Evolutionary conservation across 345 rosid species (phyloP).

Genomic region (Lagerstroemia speciosa): DNA sequence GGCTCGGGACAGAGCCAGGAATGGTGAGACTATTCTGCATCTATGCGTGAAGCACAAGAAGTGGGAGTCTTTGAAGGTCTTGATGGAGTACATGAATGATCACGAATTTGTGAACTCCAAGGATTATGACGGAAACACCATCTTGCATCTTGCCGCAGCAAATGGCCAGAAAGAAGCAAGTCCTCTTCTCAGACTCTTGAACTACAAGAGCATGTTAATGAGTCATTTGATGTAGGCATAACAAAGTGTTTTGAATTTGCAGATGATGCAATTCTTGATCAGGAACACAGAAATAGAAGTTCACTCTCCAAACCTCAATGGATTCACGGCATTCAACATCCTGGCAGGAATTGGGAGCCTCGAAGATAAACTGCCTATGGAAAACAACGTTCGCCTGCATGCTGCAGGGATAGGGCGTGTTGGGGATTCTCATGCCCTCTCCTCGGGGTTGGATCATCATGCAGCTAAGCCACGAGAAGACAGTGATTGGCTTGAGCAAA

Average conservation of each 20-base stretch:
- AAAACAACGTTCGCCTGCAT: not conserved
- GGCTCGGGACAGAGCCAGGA: not conserved
- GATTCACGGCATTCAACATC: not conserved
- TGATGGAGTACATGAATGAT: not conserved
- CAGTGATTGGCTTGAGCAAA: not conserved
- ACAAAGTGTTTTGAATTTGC: not conserved
- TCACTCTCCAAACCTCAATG: not conserved
- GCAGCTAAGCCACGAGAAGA: not conserved
- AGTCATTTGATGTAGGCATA: not conserved
- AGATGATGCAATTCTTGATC: slow-evolving; percentile 1
- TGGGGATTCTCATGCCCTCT: not conserved
- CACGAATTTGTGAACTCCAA: not conserved
- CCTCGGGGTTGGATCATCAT: not conserved
- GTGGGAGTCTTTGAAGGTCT: not conserved
- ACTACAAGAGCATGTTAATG: not conserved
- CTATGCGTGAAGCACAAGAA: slow-evolving; percentile 2
- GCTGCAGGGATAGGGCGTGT: not conserved
- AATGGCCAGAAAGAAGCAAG: slow-evolving; percentile 10
- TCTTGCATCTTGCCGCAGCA: slow-evolving; percentile 14
- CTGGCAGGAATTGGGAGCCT: not conserved
- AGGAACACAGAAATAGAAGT: not conserved
- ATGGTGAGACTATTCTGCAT: slow-evolving; percentile 1
- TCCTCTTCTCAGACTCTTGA: not conserved
- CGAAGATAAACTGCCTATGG: not conserved
- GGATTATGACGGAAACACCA: not conserved